Conservation (phyloP, 192 early-diverging fungal genomes). For the Backusella westeae region DNA sequence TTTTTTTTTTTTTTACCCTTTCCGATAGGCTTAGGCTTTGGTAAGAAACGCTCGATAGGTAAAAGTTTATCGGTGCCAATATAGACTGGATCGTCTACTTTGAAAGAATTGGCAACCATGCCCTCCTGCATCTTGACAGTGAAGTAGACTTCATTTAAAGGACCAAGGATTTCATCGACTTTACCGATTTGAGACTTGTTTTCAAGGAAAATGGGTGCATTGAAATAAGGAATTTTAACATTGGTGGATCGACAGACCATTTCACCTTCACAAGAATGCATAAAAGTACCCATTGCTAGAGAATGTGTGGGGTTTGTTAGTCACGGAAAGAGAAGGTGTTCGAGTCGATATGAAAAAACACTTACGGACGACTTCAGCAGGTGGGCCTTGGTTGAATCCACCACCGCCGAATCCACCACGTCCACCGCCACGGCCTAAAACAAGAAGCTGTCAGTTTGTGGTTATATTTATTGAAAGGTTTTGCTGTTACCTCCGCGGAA, state of each 20-base stretch:
- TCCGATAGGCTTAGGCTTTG: slow-evolving; percentile 77
- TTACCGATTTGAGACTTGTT: slow-evolving; percentile 99
- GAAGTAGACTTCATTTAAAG: slow-evolving; percentile 97
- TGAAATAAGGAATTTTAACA: slow-evolving; percentile 96
- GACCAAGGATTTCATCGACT: slow-evolving; percentile 98
- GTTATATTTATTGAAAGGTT: not conserved
- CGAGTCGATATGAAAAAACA: not conserved
- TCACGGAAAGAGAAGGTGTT: not conserved
- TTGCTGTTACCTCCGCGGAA: slow-evolving; percentile 5
- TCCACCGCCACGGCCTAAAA: slow-evolving; percentile 18
- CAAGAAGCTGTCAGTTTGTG: not conserved
- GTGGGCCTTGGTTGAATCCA: slow-evolving; percentile 30
- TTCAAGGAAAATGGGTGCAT: slow-evolving; percentile 96
- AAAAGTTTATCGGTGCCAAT: slow-evolving; percentile 93
- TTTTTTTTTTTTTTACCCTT: slow-evolving; percentile 52
- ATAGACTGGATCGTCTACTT: slow-evolving; percentile 86
- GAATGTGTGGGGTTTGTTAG: not conserved
- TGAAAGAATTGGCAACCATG: slow-evolving; percentile 90
- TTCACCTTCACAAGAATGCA: slow-evolving; percentile 96
- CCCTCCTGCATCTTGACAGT: slow-evolving; percentile 96
- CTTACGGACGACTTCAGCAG: slow-evolving; percentile 39
- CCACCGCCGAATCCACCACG: slow-evolving; percentile 19
- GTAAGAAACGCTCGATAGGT: slow-evolving; percentile 95
- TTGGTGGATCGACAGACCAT: slow-evolving; percentile 93
- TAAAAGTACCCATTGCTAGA: slow-evolving; percentile 82